A percentile compares a stretch with the other conserved stretches of the same genome.
These are phyloP conservation scores for Stagonosporopsis tanaceti DNA, from an alignment of 2,329 filamentous ascomycete species.

Conservation along the genomic window DNA sequence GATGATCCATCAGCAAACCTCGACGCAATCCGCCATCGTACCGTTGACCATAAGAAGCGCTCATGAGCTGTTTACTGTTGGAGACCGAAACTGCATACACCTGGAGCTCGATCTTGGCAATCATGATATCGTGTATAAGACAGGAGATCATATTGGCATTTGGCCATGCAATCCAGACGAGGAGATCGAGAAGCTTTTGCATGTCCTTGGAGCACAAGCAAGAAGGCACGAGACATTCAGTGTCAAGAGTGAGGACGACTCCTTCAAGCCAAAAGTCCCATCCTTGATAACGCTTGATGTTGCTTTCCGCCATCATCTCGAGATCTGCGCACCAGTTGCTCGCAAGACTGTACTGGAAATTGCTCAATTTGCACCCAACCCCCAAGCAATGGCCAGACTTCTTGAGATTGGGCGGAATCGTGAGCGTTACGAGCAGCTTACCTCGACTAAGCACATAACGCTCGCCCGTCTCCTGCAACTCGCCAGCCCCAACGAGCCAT, in stretches of 20 bases:
- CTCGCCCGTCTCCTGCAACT: slow-evolving; percentile 50
- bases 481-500: slow-evolving; percentile 34
- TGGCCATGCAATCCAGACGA: slow-evolving; percentile 52
- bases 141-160: slow-evolving; percentile 54
- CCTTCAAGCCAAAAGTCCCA: slow-evolving; percentile 48
- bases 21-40: slow-evolving; percentile 42
- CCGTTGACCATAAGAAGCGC: slow-evolving; percentile 42
- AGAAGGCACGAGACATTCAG: slow-evolving; percentile 33
- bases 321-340: slow-evolving; percentile 55
- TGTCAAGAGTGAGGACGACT: slow-evolving; percentile 39
- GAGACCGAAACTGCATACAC: slow-evolving; percentile 52
- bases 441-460: slow-evolving; percentile 46
- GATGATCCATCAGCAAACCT: slow-evolving; percentile 40
- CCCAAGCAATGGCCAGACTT: slow-evolving; percentile 42
- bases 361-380: slow-evolving; percentile 51
- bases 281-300: slow-evolving; percentile 51
- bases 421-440: slow-evolving; percentile 44
- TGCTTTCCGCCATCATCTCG: slow-evolving; percentile 57
- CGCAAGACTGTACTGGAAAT: slow-evolving; percentile 51
- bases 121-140: slow-evolving; percentile 52
- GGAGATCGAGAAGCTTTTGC: slow-evolving; percentile 48
- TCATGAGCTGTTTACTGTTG: slow-evolving; percentile 47
- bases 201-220: slow-evolving; percentile 34
- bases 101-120: slow-evolving; percentile 52
- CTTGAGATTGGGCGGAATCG: slow-evolving; percentile 43